Evolutionary conservation across 2,329 filamentous ascomycete genomes (phyloP).

Genomic region (Scytalidium sp.): DNA sequence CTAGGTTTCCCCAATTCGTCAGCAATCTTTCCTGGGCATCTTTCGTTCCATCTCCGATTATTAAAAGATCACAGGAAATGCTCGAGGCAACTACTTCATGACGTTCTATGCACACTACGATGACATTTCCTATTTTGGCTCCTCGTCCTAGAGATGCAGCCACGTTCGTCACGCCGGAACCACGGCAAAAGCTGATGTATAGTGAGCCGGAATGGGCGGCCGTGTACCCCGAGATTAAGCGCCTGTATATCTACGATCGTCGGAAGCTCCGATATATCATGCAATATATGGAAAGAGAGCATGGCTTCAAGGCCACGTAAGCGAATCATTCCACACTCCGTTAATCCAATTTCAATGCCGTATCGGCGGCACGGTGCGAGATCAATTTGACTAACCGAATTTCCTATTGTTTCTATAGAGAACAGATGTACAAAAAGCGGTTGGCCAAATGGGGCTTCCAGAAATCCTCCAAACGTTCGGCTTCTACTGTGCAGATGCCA

Average conservation of each 20-base stretch:
- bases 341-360: background rate
- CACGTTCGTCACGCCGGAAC: background rate
- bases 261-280: conserved; percentile 19
- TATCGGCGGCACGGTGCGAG: no score
- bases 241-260: conserved; percentile 18
- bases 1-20: no score
- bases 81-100: no score
- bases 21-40: no score
- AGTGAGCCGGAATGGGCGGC: conserved; percentile 17
- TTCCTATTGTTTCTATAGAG: conserved; percentile 2
- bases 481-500: background rate
- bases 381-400: no score
- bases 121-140: no score
- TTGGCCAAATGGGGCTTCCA: conserved; percentile 21
- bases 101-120: no score
- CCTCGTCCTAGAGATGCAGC: no score
- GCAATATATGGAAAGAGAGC: conserved; percentile 13
- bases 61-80: no score
- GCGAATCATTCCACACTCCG: background rate
- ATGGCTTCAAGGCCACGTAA: conserved; percentile 21
- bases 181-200: conserved; percentile 3
- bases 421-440: conserved; percentile 24
- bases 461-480: conserved; percentile 11
- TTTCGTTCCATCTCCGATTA: no score
- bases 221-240: conserved; percentile 17